Evolutionary conservation across 108 stramenopile species (phyloP).

Genomic region (Fragilaria crotonensis): DNA sequence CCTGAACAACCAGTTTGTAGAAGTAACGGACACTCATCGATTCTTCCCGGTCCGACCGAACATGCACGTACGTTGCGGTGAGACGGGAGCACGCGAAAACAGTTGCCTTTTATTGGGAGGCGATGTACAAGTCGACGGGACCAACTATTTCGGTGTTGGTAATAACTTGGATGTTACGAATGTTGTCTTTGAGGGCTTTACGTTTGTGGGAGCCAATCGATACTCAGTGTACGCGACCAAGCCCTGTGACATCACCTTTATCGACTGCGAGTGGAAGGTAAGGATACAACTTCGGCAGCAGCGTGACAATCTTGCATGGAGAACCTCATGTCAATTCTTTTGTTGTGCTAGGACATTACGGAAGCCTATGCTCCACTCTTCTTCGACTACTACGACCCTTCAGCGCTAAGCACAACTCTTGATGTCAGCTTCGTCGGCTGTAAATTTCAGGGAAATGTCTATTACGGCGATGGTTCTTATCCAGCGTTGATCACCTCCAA

Average conservation of each 20-base stretch:
- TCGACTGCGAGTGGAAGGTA: slow-evolving; percentile 37
- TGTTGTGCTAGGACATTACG: slow-evolving; percentile 12
- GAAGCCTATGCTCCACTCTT: slow-evolving; percentile 22
- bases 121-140: slow-evolving; percentile 34
- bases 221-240: slow-evolving; percentile 31
- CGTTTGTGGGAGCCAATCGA: slow-evolving; percentile 19
- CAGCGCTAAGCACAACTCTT: slow-evolving; percentile 8
- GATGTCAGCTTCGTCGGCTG: slow-evolving; percentile 20
- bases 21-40: neutral
- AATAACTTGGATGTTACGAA: slow-evolving; percentile 19
- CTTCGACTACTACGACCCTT: slow-evolving; percentile 31
- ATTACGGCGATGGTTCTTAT: slow-evolving; percentile 19
- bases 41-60: slow-evolving; percentile 9
- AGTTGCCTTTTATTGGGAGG: slow-evolving; percentile 30
- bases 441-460: slow-evolving; percentile 21
- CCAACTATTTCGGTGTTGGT: slow-evolving; percentile 21
- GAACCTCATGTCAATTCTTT: neutral
- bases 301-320: neutral
- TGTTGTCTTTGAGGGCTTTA: slow-evolving; percentile 25
- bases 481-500: slow-evolving; percentile 27
- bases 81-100: slow-evolving; percentile 20
- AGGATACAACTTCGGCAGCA: neutral
- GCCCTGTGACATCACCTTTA: slow-evolving; percentile 28
- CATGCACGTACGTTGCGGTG: slow-evolving; percentile 33
- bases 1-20: neutral